Conservation (phyloP, 441 rosid genomes). For the Erodium chrysanthum region DNA sequence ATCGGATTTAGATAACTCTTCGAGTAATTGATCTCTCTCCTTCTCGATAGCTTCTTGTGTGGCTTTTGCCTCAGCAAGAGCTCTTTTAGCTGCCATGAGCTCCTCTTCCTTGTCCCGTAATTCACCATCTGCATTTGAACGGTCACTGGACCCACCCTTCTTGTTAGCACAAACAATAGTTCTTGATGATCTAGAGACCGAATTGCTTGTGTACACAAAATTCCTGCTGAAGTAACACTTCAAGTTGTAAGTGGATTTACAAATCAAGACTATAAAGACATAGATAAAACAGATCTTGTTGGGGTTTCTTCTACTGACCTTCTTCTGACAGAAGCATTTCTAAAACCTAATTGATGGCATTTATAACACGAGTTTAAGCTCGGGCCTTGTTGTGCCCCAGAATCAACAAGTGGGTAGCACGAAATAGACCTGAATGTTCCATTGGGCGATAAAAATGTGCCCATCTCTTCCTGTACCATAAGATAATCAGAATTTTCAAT, state of each 20-base stretch:
- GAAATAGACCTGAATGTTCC: slow-evolving; percentile 7
- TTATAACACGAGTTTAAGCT: neutral
- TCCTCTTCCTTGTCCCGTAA: slow-evolving; percentile 19
- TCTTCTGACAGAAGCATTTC: slow-evolving; percentile 7
- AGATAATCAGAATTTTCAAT: neutral
- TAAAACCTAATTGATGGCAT: slow-evolving; percentile 4
- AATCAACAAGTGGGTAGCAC: neutral
- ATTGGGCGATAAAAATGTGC: slow-evolving; percentile 7
- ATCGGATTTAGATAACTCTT: slow-evolving; percentile 28
- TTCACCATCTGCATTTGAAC: slow-evolving; percentile 13
- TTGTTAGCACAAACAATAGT: slow-evolving; percentile 20
- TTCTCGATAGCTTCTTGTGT: slow-evolving; percentile 28
- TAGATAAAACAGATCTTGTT: neutral
- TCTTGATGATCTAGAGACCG: slow-evolving; percentile 21
- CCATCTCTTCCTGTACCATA: slow-evolving; percentile 7
- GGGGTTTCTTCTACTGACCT: neutral
- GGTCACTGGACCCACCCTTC: slow-evolving; percentile 24
- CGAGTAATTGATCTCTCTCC: slow-evolving; percentile 35
- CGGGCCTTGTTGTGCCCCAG: neutral
- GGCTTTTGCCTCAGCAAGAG: slow-evolving; percentile 30
- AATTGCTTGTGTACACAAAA: slow-evolving; percentile 13
- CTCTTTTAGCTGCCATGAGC: slow-evolving; percentile 23
- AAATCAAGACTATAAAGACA: neutral
- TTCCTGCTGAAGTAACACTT: slow-evolving; percentile 21
- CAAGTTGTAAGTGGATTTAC: neutral